Conservation (phyloP, 257 asterid genomes). For the Petrea volubilis region DNA sequence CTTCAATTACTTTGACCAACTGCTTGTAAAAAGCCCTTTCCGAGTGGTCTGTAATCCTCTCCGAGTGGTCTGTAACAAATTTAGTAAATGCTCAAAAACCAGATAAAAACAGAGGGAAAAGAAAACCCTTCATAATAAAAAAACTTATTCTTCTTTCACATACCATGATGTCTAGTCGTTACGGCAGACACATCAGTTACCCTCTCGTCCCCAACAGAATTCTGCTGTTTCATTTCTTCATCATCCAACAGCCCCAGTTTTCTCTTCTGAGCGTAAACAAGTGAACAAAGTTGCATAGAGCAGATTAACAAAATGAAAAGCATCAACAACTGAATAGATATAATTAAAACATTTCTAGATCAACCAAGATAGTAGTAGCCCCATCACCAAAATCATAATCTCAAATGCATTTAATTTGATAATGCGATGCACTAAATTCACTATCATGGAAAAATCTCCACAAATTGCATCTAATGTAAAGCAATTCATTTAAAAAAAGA, state of each 20-base stretch:
- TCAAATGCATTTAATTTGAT: background rate
- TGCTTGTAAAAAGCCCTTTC: slow-evolving; percentile 91
- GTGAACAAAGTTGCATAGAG: background rate
- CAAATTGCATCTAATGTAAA: background rate
- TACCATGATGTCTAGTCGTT: slow-evolving; percentile 53
- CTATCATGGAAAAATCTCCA: background rate
- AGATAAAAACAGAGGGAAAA: background rate
- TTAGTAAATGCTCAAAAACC: background rate
- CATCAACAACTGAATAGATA: background rate
- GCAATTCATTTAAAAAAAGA: background rate
- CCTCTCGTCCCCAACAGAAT: slow-evolving; percentile 33
- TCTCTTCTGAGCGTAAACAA: slow-evolving; percentile 65
- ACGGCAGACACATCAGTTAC: slow-evolving; percentile 30
- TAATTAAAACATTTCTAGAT: background rate
- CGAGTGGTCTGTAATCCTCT: slow-evolving; percentile 66
- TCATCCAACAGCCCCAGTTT: slow-evolving; percentile 78
- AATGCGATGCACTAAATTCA: background rate
- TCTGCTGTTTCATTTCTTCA: slow-evolving; percentile 46
- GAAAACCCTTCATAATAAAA: background rate
- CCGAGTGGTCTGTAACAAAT: slow-evolving; percentile 55
- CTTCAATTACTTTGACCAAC: slow-evolving; percentile 84
- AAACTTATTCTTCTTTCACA: slow-evolving; percentile 13
- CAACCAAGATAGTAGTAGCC: background rate
- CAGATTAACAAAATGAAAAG: slow-evolving; percentile 1
- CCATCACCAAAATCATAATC: background rate